Base-by-base conservation (phyloP, 2,329 filamentous ascomycete genomes). In the Aspergillus sp. region DNA sequence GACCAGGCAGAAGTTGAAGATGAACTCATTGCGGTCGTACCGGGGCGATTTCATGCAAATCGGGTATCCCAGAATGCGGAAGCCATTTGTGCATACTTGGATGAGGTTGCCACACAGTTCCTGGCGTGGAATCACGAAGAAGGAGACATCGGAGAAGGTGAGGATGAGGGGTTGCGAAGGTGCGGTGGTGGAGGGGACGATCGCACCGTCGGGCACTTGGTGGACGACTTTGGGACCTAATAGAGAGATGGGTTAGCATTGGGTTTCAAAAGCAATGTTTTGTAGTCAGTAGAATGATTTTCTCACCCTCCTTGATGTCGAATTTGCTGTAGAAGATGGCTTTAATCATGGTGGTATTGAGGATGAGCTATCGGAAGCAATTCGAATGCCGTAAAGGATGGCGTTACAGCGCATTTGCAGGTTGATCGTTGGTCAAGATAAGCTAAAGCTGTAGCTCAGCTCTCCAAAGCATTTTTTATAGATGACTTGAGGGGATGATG, bases 1-100 rank as follows among this genome's bases (percentile, higher is more conserved):
- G 27, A 95, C 85, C 36, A 97, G 75, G 46, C 89, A 90, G 62
- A 97, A 95, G 67, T 97, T 97, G 79, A 97, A 98, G 62, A 96
- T 95, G 74, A 96, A 97, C 67, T 95, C 88, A 68, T 95, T 95
- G 46, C 93, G 85, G 60, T 86, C 82, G 61, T 97, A 95, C 54
- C 85, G 85, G 43, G 83, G 78, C 51, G 90, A 81, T 40, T 85
- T 82, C 61, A 97, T 88, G 62, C 89, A 91, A 42, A 97, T 85
- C 0, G 93, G 93, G 58, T 90, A 89, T 11, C 90, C 89, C 30
- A 98, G 77, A 43, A 98, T 82, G 45, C 84, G 82, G 66, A 90
- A 86, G 37, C 88, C 85, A 65, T 85, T 85, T n/a, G 71, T 73
- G 56, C 76, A 80, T 44, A 94, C 84, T 27, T 69, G 67, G 49